Base-by-base conservation (phyloP, 2,329 filamentous ascomycete species). In the Cladosporium colombiae region DNA sequence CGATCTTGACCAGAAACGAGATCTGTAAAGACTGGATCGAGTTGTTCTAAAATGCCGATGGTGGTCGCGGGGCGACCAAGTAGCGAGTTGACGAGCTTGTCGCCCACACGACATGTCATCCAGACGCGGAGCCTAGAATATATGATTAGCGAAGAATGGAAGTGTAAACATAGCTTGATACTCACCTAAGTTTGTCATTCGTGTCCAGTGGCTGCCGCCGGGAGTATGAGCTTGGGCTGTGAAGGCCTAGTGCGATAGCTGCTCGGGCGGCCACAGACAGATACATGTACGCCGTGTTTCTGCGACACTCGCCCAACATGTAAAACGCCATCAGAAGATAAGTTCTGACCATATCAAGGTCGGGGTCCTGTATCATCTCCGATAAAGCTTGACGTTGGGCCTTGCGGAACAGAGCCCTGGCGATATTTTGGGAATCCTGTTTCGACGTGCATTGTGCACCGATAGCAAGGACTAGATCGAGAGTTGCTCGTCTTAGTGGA, bases 251-350 rank as follows among this genome's bases (percentile, higher is more conserved):
- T 0, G 85, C 84, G 3, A 84, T 82, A 0, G 86, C 86, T 0
- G 86, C 84, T 62, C 85, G 82, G 0, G 83, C 80, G 1, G 86
- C 86, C 10, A 88, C 82, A 0, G 86, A 86, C 2, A 89, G 73
- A 64, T 88, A 88, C 84, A 89, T 87, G 62, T 87, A 89, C 0
- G 86, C 86, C 0, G 86, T 81, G 65, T 88, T 88, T 10, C 85
- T 79, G 35, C 84, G 83, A 62, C 85, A 88, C 4, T 84, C 83
- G 0, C 84, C 85, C 3, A 86, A 79, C 81, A 87, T 84, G 68
- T 86, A 88, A 68, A 86, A 86, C 0, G 85, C 80, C 81, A 88
- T 84, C 18, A 87, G 76, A 0, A 86, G 73, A 67, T 86, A 88
- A 0, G 79, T 76, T 18, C 83, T 77, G 5, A 85, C 81, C 70